phyloP scores from a whole-genome alignment of 129 eudicot species.

The Arctium lappa region DNA sequence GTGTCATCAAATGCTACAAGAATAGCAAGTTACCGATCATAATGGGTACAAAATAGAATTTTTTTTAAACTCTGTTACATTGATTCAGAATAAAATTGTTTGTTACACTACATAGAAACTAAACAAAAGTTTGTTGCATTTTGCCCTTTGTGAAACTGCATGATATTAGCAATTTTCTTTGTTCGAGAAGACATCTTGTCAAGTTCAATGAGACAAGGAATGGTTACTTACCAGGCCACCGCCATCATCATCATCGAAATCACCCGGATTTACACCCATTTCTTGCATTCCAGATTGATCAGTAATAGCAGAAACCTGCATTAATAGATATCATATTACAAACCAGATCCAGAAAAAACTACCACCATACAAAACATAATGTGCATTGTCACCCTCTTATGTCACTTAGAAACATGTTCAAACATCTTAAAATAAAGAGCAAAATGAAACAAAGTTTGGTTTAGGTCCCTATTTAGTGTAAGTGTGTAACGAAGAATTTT shows the following conservation, averaged over 20 bases:
- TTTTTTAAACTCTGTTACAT: background rate
- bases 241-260: constrained; percentile 89
- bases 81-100: background rate
- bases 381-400: constrained; percentile 4
- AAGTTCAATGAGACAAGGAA: constrained; percentile 11
- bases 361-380: background rate
- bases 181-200: background rate
- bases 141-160: background rate
- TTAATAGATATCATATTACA: background rate
- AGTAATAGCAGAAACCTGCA: constrained; percentile 78
- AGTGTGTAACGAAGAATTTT: no score
- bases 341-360: constrained; percentile 7
- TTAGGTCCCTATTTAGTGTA: no score
- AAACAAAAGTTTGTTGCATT: background rate
- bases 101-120: background rate
- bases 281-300: constrained; percentile 89
- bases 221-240: constrained; percentile 70
- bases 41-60: background rate
- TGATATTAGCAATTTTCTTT: background rate
- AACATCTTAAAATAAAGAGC: background rate
- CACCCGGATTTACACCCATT: constrained; percentile 68
- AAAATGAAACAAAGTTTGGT: no score
- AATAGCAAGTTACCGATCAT: background rate
- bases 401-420: background rate
- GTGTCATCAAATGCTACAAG: background rate